Percentiles rank a stretch among this genome's conserved stretches.
Conservation (phyloP, 495 filamentous ascomycete species). For the Aspergillus nanangensis region DNA sequence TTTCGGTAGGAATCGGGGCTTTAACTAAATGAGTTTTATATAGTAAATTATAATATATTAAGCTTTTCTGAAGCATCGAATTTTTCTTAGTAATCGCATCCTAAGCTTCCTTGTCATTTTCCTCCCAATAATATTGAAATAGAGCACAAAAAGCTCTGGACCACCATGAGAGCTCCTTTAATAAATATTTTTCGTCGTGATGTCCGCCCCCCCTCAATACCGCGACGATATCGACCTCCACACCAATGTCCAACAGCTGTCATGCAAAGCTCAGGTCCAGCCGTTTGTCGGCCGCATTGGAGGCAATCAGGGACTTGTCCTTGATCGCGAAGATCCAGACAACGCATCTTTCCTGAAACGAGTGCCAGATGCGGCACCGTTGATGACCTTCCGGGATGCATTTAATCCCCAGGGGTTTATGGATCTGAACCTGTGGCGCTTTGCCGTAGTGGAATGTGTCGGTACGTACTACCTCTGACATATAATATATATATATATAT, state of each 20-base stretch:
- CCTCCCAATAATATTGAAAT: no score
- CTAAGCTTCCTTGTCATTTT: no score
- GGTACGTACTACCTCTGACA: slow-evolving; percentile 11
- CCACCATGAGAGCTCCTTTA: no score
- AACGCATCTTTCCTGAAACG: slow-evolving; percentile 27
- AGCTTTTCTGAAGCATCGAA: no score
- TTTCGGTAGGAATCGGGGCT: no score
- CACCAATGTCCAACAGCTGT: neutral
- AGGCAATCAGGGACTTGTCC: slow-evolving; percentile 39
- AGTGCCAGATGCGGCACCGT: slow-evolving; percentile 41
- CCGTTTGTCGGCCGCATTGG: slow-evolving; percentile 45
- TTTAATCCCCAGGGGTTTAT: slow-evolving; percentile 32
- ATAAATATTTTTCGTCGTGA: no score
- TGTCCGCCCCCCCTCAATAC: neutral
- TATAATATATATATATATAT: no score
- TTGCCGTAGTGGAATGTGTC: slow-evolving; percentile 32
- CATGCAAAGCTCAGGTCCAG: slow-evolving; percentile 3
- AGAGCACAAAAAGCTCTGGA: no score
- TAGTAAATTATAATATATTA: no score
- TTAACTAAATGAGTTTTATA: no score
- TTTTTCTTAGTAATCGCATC: no score
- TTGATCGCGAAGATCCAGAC: slow-evolving; percentile 32
- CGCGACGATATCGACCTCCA: neutral
- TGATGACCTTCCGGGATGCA: slow-evolving; percentile 31
- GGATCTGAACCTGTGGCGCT: slow-evolving; percentile 37